Evolutionary conservation across 2,329 filamentous ascomycete species (phyloP).

Genomic region (Trichoderma atroviride): DNA sequence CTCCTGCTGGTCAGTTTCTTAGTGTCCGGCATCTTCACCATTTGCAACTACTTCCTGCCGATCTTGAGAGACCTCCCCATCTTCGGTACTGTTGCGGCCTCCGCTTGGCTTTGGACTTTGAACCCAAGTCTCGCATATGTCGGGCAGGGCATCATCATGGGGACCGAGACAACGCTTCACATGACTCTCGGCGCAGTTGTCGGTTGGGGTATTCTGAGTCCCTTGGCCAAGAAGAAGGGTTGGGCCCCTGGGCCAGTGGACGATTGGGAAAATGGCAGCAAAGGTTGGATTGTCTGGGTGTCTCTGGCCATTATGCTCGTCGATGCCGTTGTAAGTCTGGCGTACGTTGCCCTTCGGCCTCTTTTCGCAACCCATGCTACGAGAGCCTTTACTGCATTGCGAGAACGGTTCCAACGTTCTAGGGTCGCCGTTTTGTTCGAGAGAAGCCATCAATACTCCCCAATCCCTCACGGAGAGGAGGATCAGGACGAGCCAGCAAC

Average conservation of each 20-base stretch:
- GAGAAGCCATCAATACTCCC: slow-evolving; percentile 32
- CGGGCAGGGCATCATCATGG: slow-evolving; percentile 98
- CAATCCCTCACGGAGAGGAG: slow-evolving; percentile 28
- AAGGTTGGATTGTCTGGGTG: slow-evolving; percentile 98
- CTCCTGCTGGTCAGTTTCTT: slow-evolving; percentile 60
- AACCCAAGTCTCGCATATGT: slow-evolving; percentile 98
- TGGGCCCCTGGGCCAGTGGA: slow-evolving; percentile 88
- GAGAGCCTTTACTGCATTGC: slow-evolving; percentile 14
- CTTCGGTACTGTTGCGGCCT: slow-evolving; percentile 73
- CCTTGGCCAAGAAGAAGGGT: slow-evolving; percentile 78
- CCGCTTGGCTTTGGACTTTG: slow-evolving; percentile 89
- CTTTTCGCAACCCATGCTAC: slow-evolving; percentile 38
- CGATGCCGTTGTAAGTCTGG: slow-evolving; percentile 85
- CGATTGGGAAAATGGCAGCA: slow-evolving; percentile 90
- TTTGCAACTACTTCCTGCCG: slow-evolving; percentile 89
- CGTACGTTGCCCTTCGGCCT: slow-evolving; percentile 72
- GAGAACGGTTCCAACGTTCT: slow-evolving; percentile 30
- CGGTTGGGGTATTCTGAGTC: slow-evolving; percentile 90
- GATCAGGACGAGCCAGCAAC: background rate
- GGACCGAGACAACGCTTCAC: slow-evolving; percentile 88
- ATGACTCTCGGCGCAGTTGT: slow-evolving; percentile 90
- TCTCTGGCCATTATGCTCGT: slow-evolving; percentile 96
- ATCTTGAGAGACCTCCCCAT: slow-evolving; percentile 83
- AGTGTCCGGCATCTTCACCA: slow-evolving; percentile 68
- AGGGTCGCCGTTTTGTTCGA: slow-evolving; percentile 31